Base-by-base conservation (phyloP, 2,329 filamentous ascomycete genomes). In the Xylariaceae sp. region DNA sequence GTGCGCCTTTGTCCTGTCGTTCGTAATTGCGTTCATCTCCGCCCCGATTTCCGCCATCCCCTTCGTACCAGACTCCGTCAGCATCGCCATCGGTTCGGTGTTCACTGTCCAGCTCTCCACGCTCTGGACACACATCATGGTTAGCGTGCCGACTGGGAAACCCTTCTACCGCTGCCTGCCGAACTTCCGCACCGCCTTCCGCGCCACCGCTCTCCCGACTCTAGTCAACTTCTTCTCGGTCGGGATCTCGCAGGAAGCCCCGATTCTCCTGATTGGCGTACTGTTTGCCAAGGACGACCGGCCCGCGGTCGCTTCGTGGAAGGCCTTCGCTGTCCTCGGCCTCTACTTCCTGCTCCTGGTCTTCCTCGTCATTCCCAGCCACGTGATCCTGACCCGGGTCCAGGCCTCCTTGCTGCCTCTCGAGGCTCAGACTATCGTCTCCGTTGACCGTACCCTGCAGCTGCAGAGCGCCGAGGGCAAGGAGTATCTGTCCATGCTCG, bases 331-430 rank as follows among this genome's bases (percentile, higher is more conserved):
- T 46, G 63, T 60, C 32, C 63, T 78, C 18, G 65, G 12, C 12
- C 2, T 52, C 20, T 44, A 21, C 42, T 7, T 56, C 10, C 66
- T 79, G 54, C 71, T 85, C 50, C 76, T 81, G 52, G 74, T 87
- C 40, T 71, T 90, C 43, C 72, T 92, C 57, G 77, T 89, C 56
- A 80, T 96, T 49, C 93, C 93, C 18, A 84, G 89, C 37, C 80
- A 83, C 50, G 88, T 91, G 32, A 83, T 89, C 14, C 83, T 96
- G 53, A 79, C 89, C 61, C 90, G 93, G 61, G 85, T 96, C 21
- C 90, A 96, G 70, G 91, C 91, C 4, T 93, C 90, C 46, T 84
- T 96, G 65, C 84, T 97, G 3, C 83, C 90, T 0, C 86, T 89
- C 53, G 86, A 89, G n/a, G 82, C 91, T 62, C 86, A 93, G 73